phyloP scores from a whole-genome alignment of 768 basidiomycete genomes.

The Lepiota brunneoincarnata region DNA sequence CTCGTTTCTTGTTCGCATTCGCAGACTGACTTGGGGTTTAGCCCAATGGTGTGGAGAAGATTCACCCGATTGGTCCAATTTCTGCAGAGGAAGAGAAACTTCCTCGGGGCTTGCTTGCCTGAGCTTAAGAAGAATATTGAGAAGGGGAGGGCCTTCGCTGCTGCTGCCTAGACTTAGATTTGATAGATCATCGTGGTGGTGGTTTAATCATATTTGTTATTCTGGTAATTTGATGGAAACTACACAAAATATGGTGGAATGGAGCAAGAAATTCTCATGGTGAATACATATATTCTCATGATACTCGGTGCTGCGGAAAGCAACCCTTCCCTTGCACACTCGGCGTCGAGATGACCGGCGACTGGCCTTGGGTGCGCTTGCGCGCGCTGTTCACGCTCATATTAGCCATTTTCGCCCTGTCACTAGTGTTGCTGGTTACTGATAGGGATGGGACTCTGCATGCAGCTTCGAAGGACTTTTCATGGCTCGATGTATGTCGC shows the following conservation, averaged over 20 bases:
- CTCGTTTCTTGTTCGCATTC: not conserved
- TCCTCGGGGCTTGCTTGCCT: constrained; percentile 81
- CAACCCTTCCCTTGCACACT: not conserved
- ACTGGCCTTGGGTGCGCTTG: not conserved
- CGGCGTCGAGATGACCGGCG: not conserved
- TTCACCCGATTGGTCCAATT: constrained; percentile 79
- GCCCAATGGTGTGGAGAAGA: constrained; percentile 89
- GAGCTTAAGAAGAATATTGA: constrained; percentile 98
- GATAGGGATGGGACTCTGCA: not conserved
- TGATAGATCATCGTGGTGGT: not conserved
- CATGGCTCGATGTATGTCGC: constrained; percentile 3
- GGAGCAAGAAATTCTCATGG: not conserved
- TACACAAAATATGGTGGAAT: no score
- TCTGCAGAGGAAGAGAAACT: constrained; percentile 83
- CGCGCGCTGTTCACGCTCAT: not conserved
- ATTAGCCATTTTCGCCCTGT: not conserved
- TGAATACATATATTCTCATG: not conserved
- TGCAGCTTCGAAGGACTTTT: not conserved
- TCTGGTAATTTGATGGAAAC: no score
- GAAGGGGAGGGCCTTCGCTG: constrained; percentile 82
- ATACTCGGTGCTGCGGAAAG: no score
- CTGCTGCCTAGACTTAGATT: not conserved
- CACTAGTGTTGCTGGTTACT: not conserved
- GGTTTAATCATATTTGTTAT: not conserved
- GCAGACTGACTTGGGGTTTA: constrained; percentile 26